Percentiles rank a stretch among this genome's conserved stretches.
Conservation (phyloP, 495 filamentous ascomycete genomes). For the Chaetomium tenue region DNA sequence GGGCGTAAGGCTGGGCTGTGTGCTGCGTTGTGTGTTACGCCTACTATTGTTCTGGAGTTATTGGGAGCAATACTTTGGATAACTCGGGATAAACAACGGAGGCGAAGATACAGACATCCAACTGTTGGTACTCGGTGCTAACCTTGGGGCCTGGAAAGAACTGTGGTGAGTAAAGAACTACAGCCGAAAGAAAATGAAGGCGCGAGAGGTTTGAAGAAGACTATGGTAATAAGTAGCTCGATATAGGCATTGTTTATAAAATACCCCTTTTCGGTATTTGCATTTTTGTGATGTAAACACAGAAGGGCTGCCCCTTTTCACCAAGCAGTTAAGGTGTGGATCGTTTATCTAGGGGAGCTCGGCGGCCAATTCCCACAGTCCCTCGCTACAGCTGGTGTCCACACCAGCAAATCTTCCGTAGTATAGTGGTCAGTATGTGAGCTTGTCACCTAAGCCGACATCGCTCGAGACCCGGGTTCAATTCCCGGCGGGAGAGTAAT, state of each 20-base stretch:
- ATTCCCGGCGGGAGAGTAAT: conserved; percentile 25
- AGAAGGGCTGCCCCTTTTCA: too few relatives aligned
- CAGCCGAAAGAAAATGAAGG: too few relatives aligned
- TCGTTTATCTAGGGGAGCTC: neutral
- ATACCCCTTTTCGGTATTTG: too few relatives aligned
- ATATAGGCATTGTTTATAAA: too few relatives aligned
- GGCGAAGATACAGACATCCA: neutral
- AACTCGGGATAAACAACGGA: too few relatives aligned
- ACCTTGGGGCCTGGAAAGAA: too few relatives aligned
- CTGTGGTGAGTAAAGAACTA: too few relatives aligned
- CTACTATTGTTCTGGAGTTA: neutral
- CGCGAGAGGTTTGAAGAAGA: too few relatives aligned
- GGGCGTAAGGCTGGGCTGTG: conserved; percentile 54
- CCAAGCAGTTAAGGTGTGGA: too few relatives aligned
- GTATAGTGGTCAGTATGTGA: conserved; percentile 30
- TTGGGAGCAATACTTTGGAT: neutral
- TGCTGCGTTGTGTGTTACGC: neutral
- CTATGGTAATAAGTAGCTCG: too few relatives aligned
- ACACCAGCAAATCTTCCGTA: conserved; percentile 25
- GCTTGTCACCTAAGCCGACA: conserved; percentile 21
- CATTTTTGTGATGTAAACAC: too few relatives aligned
- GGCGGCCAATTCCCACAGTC: neutral
- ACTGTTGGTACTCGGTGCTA: too few relatives aligned
- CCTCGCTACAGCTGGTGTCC: conserved; percentile 22
- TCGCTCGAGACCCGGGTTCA: conserved; percentile 29